phyloP scores from a whole-genome alignment of 768 basidiomycete species.

The Cystofilobasidium capitatum region DNA sequence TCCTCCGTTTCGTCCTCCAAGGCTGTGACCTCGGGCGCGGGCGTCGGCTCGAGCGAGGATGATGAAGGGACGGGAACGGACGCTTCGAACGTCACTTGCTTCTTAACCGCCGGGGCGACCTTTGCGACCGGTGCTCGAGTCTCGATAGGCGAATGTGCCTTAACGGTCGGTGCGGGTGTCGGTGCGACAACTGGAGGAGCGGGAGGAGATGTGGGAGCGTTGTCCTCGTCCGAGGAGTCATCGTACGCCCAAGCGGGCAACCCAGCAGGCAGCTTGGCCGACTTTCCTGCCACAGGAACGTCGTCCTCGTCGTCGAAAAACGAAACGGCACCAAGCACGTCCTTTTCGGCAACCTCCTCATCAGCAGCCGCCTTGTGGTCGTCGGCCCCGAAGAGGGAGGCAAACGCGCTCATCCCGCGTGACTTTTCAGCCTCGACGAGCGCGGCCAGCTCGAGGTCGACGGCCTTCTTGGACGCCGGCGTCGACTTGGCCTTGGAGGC shows the following conservation, averaged over 20 bases:
- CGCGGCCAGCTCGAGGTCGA: neutral
- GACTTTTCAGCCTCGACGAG: slow-evolving; percentile 13
- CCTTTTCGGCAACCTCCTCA: neutral
- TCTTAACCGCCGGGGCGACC: neutral
- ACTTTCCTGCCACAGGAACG: neutral
- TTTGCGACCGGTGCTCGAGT: neutral
- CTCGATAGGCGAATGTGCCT: too few species aligned
- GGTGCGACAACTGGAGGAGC: too few species aligned
- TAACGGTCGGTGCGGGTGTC: too few species aligned
- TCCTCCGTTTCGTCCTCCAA: slow-evolving; percentile 22
- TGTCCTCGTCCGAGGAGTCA: neutral
- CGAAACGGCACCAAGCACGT: neutral
- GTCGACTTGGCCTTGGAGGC: neutral
- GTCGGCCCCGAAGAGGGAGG: slow-evolving; percentile 5
- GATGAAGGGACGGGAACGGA: slow-evolving; percentile 7
- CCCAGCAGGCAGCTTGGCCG: neutral
- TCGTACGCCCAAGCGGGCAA: neutral
- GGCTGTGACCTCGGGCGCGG: neutral
- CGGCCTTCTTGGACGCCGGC: neutral
- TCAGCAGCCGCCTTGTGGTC: neutral
- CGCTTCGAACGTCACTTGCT: slow-evolving; percentile 11
- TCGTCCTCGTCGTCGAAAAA: slow-evolving; percentile 1
- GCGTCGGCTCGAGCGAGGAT: slow-evolving; percentile 2
- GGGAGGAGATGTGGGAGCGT: neutral
- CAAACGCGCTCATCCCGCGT: slow-evolving; percentile 13